Percentiles rank a stretch among this genome's conserved stretches.
Conservation (phyloP, 257 asterid species). For the Jasminum sambac region DNA sequence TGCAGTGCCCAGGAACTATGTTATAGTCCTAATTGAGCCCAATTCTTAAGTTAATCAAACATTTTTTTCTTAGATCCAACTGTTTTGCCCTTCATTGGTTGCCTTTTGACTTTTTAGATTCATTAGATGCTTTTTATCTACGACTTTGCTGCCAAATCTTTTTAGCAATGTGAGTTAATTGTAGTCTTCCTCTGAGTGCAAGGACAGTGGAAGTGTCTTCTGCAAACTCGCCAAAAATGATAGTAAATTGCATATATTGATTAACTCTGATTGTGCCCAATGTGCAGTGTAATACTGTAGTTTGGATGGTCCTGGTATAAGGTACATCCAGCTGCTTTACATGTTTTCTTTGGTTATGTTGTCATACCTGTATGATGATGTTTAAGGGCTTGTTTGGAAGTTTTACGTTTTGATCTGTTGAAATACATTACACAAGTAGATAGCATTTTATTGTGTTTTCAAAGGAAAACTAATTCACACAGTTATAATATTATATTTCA, state of each 20-base stretch:
- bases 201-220: constrained; percentile 30
- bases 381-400: background rate
- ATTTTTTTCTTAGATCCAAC: background rate
- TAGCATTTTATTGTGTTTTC: background rate
- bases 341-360: background rate
- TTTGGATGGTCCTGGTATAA: background rate
- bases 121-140: background rate
- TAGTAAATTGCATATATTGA: background rate
- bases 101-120: background rate
- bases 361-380: background rate
- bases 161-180: background rate
- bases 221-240: background rate
- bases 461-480: too few species aligned
- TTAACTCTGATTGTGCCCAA: background rate
- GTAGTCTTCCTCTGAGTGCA: constrained; percentile 24
- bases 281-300: background rate
- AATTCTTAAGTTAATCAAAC: too few species aligned
- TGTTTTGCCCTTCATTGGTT: background rate
- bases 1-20: constrained; percentile 18
- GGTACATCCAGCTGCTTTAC: background rate
- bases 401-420: background rate
- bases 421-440: background rate
- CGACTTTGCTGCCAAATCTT: background rate
- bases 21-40: too few species aligned
- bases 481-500: too few species aligned